A percentile compares a stretch with the other conserved stretches of the same genome.
These are phyloP conservation scores for Xylaria venustula DNA, from an alignment of 495 filamentous ascomycete species.

Conservation along the genomic window DNA sequence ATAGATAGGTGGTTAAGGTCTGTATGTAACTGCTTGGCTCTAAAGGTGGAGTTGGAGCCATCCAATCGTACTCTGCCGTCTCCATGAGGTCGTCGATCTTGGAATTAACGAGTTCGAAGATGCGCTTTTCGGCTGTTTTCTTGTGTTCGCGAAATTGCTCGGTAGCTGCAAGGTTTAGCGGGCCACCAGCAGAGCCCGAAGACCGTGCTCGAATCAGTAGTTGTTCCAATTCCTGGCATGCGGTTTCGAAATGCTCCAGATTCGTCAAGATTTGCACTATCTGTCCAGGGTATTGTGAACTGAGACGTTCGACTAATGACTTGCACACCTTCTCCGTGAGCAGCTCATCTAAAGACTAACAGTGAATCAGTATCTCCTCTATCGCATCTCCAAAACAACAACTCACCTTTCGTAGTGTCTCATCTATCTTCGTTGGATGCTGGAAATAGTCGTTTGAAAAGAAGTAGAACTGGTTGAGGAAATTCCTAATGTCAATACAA, in stretches of 20 bases:
- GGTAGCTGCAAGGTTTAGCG: constrained; percentile 75
- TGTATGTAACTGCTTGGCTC: constrained; percentile 91
- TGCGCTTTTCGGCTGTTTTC: constrained; percentile 93
- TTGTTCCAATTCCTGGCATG: constrained; percentile 82
- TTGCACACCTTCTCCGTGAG: constrained; percentile 87
- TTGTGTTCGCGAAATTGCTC: constrained; percentile 84
- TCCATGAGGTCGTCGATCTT: constrained; percentile 98
- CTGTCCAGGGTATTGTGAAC: constrained; percentile 90
- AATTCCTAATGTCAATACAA: constrained; percentile 96
- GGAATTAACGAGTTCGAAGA: constrained; percentile 97
- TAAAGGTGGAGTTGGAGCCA: constrained; percentile 57
- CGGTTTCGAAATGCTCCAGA: constrained; percentile 91
- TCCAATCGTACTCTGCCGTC: constrained; percentile 97
- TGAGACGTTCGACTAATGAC: constrained; percentile 81
- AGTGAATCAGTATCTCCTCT: constrained; percentile 15
- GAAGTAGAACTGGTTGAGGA: constrained; percentile 93
- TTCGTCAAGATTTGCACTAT: constrained; percentile 99
- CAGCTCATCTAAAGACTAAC: constrained; percentile 74
- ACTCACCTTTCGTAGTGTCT: constrained; percentile 73
- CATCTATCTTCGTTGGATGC: constrained; percentile 80
- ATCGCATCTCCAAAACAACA: background rate
- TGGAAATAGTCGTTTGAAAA: constrained; percentile 94
- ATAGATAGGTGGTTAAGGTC: constrained; percentile 87
- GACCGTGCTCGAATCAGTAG: constrained; percentile 78
- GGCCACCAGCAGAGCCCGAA: constrained; percentile 69